Base-by-base conservation (phyloP, 257 asterid species). In the Scutellaria galericulata region DNA sequence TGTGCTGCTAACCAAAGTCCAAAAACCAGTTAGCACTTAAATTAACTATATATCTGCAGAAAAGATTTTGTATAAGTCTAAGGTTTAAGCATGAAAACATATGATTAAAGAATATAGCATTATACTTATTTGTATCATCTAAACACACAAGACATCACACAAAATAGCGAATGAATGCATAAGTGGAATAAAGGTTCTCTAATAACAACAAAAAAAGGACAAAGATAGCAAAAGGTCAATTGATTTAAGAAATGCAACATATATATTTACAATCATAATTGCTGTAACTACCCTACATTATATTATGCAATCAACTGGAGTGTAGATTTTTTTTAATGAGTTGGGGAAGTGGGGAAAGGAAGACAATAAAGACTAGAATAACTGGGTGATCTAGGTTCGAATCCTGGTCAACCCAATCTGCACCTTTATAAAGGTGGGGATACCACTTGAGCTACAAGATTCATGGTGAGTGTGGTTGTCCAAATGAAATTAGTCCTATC, bases 1-100 rank as follows among this genome's bases (percentile, higher is more conserved):
- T 37, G 44, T 9, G 67, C 39, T 47, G 69, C 68, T 57, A 35
- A 46, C 48, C 72, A 45, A 48, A 42, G 40, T 62, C 55, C 66
- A 78, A 44, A 52, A 57, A 62, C 70, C 70, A 70, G 64, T 42
- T 15, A 52, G 27, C 46, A 65, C 27, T 44, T 57, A 31, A 68
- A 45, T 31, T 9, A 53, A 58, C 40, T 42, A 77, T 8, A 53
- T 59, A 74, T 74, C 37, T 70, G 60, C 54, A 44, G 14, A n/a
- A 31, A 60, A 41, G 27, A 44, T 47, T 37, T 9, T 20, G 27
- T 65, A 20, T 9, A 46, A 51, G 35, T 6, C 20, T 24, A 51
- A 31, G 37, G 45, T 44, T 61, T 24, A 24, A 24, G 27, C 59
- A 31, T 41, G 52, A 54, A 61, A 35, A 15, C 11, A 42, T 24